These are phyloP conservation scores for Kodamaea kaohsiungensis DNA, from an alignment of 805 yeast species.

Conservation along the genomic window DNA sequence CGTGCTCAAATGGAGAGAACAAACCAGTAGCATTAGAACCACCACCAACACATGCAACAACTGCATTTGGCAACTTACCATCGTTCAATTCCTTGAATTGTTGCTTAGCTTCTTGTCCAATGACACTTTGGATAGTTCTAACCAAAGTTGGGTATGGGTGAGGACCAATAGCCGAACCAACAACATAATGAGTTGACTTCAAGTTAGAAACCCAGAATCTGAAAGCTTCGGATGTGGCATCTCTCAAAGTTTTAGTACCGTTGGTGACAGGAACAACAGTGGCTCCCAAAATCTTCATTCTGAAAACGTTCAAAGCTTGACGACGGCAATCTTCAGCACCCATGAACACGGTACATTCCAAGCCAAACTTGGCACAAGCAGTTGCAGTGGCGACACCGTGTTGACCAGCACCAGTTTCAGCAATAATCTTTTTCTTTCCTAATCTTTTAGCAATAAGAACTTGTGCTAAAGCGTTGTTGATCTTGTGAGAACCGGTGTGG, in stretches of 20 bases:
- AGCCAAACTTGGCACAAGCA: slow-evolving; percentile 89
- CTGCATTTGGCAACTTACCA: slow-evolving; percentile 86
- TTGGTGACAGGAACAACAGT: slow-evolving; percentile 89
- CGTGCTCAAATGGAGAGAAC: slow-evolving; percentile 91
- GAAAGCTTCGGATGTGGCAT: slow-evolving; percentile 97
- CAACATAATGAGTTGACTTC: slow-evolving; percentile 86
- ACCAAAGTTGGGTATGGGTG: slow-evolving; percentile 98
- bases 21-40: slow-evolving; percentile 97
- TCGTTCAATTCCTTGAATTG: slow-evolving; percentile 78
- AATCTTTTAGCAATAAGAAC: slow-evolving; percentile 76
- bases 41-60: slow-evolving; percentile 99
- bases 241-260: slow-evolving; percentile 95
- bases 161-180: slow-evolving; percentile 99
- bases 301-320: slow-evolving; percentile 96
- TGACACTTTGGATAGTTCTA: slow-evolving; percentile 96
- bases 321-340: slow-evolving; percentile 99
- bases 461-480: slow-evolving; percentile 82
- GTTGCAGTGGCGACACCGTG: slow-evolving; percentile 94
- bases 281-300: slow-evolving; percentile 97
- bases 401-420: slow-evolving; percentile 93
- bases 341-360: slow-evolving; percentile 94
- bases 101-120: slow-evolving; percentile 91
- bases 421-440: slow-evolving; percentile 76
- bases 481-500: slow-evolving; percentile 88
- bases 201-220: slow-evolving; percentile 92